These are phyloP conservation scores for Mucor plumbeus DNA, from an alignment of 371 early-diverging fungal species.

Conservation along the genomic window DNA sequence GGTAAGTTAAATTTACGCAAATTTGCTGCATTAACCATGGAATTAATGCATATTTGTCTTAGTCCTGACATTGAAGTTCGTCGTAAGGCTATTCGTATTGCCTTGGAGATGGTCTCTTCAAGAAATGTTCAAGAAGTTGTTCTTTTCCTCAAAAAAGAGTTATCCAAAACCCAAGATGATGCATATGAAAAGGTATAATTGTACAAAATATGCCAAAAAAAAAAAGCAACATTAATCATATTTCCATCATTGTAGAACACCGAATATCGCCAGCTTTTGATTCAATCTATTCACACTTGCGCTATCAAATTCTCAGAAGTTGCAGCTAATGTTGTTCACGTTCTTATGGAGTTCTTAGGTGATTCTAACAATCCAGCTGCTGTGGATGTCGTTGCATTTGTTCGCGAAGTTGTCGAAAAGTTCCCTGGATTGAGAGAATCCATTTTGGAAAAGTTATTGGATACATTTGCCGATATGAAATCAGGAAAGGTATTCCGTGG, in stretches of 20 bases:
- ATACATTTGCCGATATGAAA: conserved; percentile 88
- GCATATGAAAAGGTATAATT: conserved; percentile 81
- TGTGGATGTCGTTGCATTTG: conserved; percentile 94
- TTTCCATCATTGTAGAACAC: conserved; percentile 56
- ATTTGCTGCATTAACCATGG: not conserved
- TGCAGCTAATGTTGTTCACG: conserved; percentile 92
- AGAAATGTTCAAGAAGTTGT: conserved; percentile 95
- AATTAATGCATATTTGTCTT: not conserved
- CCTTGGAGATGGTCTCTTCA: conserved; percentile 86
- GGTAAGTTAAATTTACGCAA: conserved; percentile 35
- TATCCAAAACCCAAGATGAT: conserved; percentile 88
- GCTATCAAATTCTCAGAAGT: conserved; percentile 96
- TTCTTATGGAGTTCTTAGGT: conserved; percentile 91
- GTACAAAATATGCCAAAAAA: not conserved
- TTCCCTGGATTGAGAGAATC: conserved; percentile 85
- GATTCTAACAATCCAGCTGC: conserved; percentile 92
- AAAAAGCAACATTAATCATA: not conserved
- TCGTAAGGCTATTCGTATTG: conserved; percentile 84
- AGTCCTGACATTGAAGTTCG: conserved; percentile 97
- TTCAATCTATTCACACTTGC: conserved; percentile 95
- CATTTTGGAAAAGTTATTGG: conserved; percentile 80
- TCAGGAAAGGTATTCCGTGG: conserved; percentile 96
- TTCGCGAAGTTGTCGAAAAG: conserved; percentile 95
- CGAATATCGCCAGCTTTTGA: conserved; percentile 92
- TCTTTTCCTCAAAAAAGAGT: conserved; percentile 90